These are phyloP conservation scores for Paecilomyces fulvus DNA, from an alignment of 2,329 filamentous ascomycete genomes.

Conservation along the genomic window DNA sequence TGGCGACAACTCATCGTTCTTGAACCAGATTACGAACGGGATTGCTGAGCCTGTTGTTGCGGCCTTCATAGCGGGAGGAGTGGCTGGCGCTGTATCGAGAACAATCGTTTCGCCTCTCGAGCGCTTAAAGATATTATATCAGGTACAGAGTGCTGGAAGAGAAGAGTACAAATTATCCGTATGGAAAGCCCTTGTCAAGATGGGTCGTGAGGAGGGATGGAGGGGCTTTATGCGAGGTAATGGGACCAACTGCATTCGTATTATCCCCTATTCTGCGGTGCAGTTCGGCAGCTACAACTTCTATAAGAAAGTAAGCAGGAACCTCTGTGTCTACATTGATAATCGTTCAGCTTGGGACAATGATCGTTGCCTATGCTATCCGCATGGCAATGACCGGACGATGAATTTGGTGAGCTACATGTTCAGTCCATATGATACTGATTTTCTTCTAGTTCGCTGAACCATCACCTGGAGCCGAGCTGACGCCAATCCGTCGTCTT, in stretches of 20 bases:
- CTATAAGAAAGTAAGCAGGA: constrained; percentile 70
- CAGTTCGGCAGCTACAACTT: constrained; percentile 98
- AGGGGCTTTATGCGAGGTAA: constrained; percentile 96
- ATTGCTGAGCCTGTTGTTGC: constrained; percentile 78
- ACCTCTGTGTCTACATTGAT: background rate
- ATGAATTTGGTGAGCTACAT: background rate
- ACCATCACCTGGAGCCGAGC: constrained; percentile 60
- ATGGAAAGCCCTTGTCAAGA: constrained; percentile 79
- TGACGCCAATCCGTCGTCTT: constrained; percentile 66
- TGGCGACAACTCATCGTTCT: constrained; percentile 11
- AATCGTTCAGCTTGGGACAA: background rate
- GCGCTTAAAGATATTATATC: constrained; percentile 94
- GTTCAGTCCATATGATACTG: constrained; percentile 2
- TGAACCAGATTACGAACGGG: constrained; percentile 20
- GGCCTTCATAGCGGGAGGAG: constrained; percentile 86
- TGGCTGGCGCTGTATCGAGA: constrained; percentile 92
- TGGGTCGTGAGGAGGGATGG: constrained; percentile 97
- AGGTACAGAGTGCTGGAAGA: constrained; percentile 82
- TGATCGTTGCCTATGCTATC: background rate
- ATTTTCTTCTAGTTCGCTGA: constrained; percentile 58
- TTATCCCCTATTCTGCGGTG: constrained; percentile 95
- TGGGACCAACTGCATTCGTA: constrained; percentile 95
- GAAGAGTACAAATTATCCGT: constrained; percentile 93
- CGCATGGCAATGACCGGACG: background rate
- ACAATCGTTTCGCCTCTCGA: constrained; percentile 96